These are phyloP conservation scores for Coniochaeta prunicola DNA, from an alignment of 2,329 filamentous ascomycete genomes.

Conservation along the genomic window DNA sequence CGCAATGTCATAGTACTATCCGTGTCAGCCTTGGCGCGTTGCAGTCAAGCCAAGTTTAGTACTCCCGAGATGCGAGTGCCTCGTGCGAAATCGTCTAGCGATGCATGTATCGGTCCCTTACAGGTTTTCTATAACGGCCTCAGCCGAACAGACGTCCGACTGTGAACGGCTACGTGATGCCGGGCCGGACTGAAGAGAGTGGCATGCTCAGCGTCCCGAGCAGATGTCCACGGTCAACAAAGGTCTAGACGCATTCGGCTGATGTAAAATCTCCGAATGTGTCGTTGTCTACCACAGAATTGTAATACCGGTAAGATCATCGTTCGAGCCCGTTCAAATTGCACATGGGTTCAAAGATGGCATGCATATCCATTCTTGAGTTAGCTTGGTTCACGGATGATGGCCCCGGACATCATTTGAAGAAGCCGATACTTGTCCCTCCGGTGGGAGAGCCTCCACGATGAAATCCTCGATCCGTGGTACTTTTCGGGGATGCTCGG, in stretches of 20 bases:
- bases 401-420: not conserved
- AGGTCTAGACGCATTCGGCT: not conserved
- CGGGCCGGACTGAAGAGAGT: not conserved
- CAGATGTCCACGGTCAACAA: not conserved
- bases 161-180: no score
- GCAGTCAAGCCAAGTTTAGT: not conserved
- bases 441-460: not conserved
- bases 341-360: not conserved
- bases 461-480: not conserved
- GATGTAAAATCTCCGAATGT: not conserved
- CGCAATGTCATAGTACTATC: not conserved
- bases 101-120: no score
- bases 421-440: not conserved
- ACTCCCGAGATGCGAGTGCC: not conserved
- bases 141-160: no score
- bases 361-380: not conserved
- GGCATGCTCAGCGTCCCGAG: not conserved
- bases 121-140: no score
- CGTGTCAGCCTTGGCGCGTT: not conserved
- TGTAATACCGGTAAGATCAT: not conserved
- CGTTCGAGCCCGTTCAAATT: not conserved
- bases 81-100: no score
- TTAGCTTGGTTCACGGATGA: not conserved
- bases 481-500: not conserved
- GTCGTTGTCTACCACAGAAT: not conserved